Percentiles rank a stretch among this genome's conserved stretches.
Conservation (phyloP, 2,329 filamentous ascomycete genomes). For the Pestalotiopsis sp. region DNA sequence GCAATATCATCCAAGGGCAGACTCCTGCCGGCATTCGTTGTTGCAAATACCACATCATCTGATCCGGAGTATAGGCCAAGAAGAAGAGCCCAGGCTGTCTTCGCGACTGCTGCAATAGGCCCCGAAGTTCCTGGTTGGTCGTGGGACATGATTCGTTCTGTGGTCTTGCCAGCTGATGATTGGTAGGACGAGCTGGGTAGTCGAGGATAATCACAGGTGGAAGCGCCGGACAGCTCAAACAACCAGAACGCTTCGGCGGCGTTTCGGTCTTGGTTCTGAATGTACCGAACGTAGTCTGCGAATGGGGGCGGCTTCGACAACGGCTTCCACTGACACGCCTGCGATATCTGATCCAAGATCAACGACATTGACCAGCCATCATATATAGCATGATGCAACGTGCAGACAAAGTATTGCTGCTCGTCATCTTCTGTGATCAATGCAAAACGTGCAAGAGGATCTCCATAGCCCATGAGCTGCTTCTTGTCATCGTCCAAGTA, state of each 20-base stretch:
- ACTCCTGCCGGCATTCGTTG: constrained; percentile 7
- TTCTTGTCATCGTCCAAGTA: constrained; percentile 7
- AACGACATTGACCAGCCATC: constrained; percentile 71
- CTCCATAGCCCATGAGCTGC: constrained; percentile 6
- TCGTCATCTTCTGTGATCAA: constrained; percentile 6
- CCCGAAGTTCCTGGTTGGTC: neutral
- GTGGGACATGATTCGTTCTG: constrained; percentile 2
- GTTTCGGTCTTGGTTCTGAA: constrained; percentile 1
- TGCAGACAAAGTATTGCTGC: constrained; percentile 28
- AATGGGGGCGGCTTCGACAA: neutral
- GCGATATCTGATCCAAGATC: constrained; percentile 3
- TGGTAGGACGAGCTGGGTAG: neutral
- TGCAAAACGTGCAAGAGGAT: constrained; percentile 7
- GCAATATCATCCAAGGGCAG: constrained; percentile 7
- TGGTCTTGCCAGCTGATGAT: neutral
- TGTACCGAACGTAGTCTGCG: neutral
- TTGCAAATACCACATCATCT: constrained; percentile 9
- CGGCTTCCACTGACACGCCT: constrained; percentile 6
- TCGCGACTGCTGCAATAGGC: neutral
- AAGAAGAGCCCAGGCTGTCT: constrained; percentile 6
- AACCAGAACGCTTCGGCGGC: constrained; percentile 1
- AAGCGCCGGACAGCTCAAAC: neutral
- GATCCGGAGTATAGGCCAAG: constrained; percentile 5
- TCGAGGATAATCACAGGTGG: constrained; percentile 1
- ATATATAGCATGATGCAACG: constrained; percentile 81